These are phyloP conservation scores for Phycomyces blakesleeanus DNA, from an alignment of 192 early-diverging fungal species.

Conservation along the genomic window DNA sequence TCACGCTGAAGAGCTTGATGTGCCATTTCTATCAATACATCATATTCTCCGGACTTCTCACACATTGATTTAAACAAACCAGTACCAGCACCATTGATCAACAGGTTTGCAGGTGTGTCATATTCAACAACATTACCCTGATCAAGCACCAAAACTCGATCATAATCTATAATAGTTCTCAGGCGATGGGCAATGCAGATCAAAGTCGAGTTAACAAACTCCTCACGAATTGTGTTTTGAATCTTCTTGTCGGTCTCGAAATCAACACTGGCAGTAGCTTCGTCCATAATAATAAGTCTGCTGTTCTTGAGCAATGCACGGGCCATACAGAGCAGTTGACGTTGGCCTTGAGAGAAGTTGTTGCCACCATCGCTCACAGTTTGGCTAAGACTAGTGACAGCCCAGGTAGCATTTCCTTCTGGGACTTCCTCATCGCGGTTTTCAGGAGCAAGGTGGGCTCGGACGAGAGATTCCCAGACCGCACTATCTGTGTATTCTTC, in stretches of 20 bases:
- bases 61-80: constrained; percentile 74
- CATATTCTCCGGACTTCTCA: constrained; percentile 73
- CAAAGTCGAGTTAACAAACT: constrained; percentile 71
- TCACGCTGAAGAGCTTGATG: constrained; percentile 4
- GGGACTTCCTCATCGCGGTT: not conserved
- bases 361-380: constrained; percentile 76
- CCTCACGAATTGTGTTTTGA: constrained; percentile 73
- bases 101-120: constrained; percentile 70
- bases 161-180: constrained; percentile 80
- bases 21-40: constrained; percentile 62
- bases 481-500: constrained; percentile 59
- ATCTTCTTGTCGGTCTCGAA: constrained; percentile 81
- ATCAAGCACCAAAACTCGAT: constrained; percentile 78
- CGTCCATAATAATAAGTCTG: constrained; percentile 74
- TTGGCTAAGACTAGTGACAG: constrained; percentile 53
- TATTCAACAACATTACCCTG: constrained; percentile 74
- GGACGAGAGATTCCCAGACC: constrained; percentile 73
- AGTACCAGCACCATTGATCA: constrained; percentile 50
- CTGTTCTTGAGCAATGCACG: constrained; percentile 66
- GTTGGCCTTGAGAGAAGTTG: constrained; percentile 73
- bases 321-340: constrained; percentile 70
- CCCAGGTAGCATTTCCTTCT: not conserved
- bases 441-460: constrained; percentile 59
- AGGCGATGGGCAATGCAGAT: constrained; percentile 89
- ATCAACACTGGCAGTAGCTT: constrained; percentile 88